Conservation (phyloP, 108 stramenopile genomes). For the Cyclotella atomus region DNA sequence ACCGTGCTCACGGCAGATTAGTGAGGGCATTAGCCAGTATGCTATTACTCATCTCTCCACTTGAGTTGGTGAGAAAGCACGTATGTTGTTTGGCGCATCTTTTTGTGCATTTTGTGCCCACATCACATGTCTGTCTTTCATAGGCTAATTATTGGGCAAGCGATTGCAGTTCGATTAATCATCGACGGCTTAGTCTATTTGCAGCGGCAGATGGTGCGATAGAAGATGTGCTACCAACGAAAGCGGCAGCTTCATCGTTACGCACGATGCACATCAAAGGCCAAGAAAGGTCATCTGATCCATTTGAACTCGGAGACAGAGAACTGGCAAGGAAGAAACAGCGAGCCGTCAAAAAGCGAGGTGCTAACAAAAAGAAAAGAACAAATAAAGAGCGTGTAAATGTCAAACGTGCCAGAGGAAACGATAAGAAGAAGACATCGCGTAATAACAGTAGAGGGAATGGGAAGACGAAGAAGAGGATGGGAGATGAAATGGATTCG, state of each 20-base stretch:
- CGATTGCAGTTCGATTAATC: background rate
- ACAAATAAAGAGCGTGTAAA: background rate
- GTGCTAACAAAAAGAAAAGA: slow-evolving; percentile 5
- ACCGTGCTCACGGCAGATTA: background rate
- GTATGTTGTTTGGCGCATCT: background rate
- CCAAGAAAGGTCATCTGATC: background rate
- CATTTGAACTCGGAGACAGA: background rate
- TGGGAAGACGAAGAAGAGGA: background rate
- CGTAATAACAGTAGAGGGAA: background rate
- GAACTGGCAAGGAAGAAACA: background rate
- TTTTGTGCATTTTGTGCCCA: background rate
- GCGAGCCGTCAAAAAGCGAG: background rate
- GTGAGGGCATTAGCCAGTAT: background rate
- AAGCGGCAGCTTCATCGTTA: background rate
- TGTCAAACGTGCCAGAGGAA: background rate
- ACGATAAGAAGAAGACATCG: background rate
- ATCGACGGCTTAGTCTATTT: background rate
- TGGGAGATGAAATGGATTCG: background rate
- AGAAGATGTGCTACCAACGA: background rate
- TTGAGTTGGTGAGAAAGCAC: background rate
- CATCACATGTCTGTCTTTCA: background rate
- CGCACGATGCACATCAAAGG: background rate
- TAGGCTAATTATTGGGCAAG: background rate
- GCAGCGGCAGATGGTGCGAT: background rate
- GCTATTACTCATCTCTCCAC: background rate